A percentile compares a stretch with the other conserved stretches of the same genome.
These are phyloP conservation scores for Aspergillus aculeatinus DNA, from an alignment of 2,329 filamentous ascomycete species.

Conservation along the genomic window DNA sequence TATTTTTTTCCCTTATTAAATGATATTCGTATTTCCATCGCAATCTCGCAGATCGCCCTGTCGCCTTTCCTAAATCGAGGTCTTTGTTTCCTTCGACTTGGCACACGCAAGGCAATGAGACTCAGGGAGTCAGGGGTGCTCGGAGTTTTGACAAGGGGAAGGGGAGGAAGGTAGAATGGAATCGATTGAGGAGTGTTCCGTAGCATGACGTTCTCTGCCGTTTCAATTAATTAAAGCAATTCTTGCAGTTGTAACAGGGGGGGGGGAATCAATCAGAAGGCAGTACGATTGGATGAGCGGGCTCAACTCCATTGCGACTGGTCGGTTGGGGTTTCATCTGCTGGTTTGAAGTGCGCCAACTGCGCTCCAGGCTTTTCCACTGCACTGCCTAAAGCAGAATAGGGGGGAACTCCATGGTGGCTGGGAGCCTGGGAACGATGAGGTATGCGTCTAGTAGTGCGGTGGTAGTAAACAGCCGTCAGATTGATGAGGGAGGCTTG, in stretches of 20 bases:
- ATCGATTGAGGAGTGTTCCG: neutral
- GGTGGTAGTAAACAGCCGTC: neutral
- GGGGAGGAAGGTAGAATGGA: neutral
- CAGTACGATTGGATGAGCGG: constrained; percentile 2
- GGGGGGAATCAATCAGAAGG: neutral
- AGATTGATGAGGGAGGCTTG: constrained; percentile 3
- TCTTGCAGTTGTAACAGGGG: neutral
- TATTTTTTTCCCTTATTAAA: too few species aligned
- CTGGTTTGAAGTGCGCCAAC: neutral
- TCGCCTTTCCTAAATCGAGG: neutral
- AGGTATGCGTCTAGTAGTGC: neutral
- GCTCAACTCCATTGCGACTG: constrained; percentile 6
- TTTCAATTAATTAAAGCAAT: neutral
- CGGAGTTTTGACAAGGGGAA: neutral
- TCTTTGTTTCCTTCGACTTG: neutral
- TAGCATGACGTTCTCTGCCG: constrained; percentile 5
- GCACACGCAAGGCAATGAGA: neutral
- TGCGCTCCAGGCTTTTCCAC: neutral
- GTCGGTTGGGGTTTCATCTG: constrained; percentile 5
- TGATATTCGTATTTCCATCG: neutral
- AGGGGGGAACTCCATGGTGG: neutral
- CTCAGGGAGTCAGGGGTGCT: constrained; percentile 5
- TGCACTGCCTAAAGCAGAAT: constrained; percentile 1
- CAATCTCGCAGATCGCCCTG: neutral
- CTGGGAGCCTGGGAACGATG: neutral